phyloP scores from a whole-genome alignment of 768 basidiomycete species.

The Kwoniella sp. region DNA sequence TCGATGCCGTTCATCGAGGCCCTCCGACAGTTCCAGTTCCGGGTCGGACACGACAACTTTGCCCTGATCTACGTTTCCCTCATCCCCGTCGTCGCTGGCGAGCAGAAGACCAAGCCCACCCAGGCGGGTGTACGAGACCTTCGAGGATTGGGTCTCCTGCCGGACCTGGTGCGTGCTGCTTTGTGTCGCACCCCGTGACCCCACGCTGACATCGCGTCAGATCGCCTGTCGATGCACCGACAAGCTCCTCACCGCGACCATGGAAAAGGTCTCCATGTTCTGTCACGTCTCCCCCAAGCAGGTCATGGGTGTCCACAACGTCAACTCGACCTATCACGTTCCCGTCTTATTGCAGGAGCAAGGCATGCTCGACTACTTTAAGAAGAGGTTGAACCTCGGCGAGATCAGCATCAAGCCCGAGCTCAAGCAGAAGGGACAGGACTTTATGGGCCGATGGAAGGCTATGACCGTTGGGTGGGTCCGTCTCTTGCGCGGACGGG shows the following conservation, averaged over 20 bases:
- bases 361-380: constrained; percentile 81
- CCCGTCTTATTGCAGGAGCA: constrained; percentile 86
- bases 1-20: constrained; percentile 97
- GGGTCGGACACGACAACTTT: constrained; percentile 93
- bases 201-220: constrained; percentile 51
- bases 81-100: constrained; percentile 97
- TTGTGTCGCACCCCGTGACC: background rate
- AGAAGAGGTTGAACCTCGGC: constrained; percentile 71
- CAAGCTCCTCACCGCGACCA: constrained; percentile 76
- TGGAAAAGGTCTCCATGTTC: constrained; percentile 98
- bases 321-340: constrained; percentile 94
- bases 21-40: constrained; percentile 99
- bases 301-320: constrained; percentile 93
- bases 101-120: constrained; percentile 98
- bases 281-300: constrained; percentile 82
- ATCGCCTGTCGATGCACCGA: constrained; percentile 88
- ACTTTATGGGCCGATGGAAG: constrained; percentile 72
- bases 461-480: constrained; percentile 73
- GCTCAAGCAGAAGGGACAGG: constrained; percentile 61
- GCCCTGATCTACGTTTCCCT: constrained; percentile 94
- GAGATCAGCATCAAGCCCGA: constrained; percentile 57
- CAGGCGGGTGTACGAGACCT: constrained; percentile 94
- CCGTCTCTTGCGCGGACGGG: background rate
- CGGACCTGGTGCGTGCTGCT: constrained; percentile 70
- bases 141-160: constrained; percentile 83